Evolutionary conservation across 2,329 filamentous ascomycete species (phyloP), one percentile per base, ranked within the genome.

Genomic region (Botrytis hyacinthi): DNA sequence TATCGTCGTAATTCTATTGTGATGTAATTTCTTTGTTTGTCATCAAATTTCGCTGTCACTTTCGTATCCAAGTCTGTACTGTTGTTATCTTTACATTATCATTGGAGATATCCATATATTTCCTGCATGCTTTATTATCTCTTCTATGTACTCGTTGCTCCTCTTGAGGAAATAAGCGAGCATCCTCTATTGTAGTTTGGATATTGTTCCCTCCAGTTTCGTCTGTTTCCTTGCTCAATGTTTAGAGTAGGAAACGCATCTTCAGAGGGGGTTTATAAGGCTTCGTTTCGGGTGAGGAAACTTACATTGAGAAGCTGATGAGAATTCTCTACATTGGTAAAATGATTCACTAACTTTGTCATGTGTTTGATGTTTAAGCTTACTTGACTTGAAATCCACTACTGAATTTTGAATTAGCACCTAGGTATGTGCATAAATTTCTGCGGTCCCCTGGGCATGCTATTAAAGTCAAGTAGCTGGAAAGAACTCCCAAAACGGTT

Each of bases 121-220:
- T 4, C 26, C 12, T 14, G 14, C 26, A 6, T 14, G n/a, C 1
- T 14, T 7, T 7, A 3, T 4, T 2, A 7, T n/a, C 6, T n/a
- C 22, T 12, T 48, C 22, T 48, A 9, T 48, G 4, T 48, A 9
- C 46, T 12, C 46, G 10, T 4, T 12, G 12, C 22, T 26, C 46
- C 9, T 48, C 9, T 48, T 48, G 42, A 42, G 40, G 42, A n/a
- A n/a, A 18, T 42, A 16, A 42, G 42, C 14, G 1, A 16, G 16
- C 16, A 7, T 0, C 4, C 2, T 51, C 9, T n/a, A 54, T n/a
- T n/a, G 12, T 2, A 54, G 12, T n/a, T 16, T n/a, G 48, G 1
- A 3, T 7, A 3, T n/a, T 54, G 0, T n/a, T 0, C 48, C n/a
- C 22, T 14, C 18, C 2, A 8, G 42, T 6, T 44, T 20, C 1